phyloP scores from a whole-genome alignment of 805 yeast genomes.

The Myxozyma udenii region DNA sequence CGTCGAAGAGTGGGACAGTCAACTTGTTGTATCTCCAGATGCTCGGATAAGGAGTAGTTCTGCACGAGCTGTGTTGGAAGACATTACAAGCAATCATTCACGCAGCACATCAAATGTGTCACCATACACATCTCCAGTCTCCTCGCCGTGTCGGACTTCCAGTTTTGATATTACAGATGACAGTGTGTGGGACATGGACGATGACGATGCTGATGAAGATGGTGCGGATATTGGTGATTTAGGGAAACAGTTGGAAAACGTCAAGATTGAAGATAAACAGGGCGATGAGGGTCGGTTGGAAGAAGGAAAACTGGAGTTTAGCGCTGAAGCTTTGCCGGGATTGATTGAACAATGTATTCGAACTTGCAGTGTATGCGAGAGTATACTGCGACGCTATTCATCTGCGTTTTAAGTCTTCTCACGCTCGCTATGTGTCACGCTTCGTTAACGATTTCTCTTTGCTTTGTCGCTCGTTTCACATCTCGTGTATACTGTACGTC shows the following conservation, averaged over 20 bases:
- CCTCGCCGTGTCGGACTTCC: background rate
- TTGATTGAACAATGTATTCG: conserved; percentile 8
- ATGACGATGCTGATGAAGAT: background rate
- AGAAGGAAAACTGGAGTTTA: conserved; percentile 12
- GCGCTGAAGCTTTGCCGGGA: conserved; percentile 23
- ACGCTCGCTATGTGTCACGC: no score
- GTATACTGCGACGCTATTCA: no score
- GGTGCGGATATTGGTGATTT: background rate
- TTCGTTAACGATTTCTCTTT: no score
- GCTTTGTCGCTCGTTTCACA: no score
- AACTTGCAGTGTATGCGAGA: no score
- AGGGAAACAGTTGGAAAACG: background rate
- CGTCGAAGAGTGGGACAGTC: background rate
- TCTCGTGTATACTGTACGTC: no score
- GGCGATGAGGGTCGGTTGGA: background rate
- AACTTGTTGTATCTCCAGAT: background rate
- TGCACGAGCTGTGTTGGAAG: no score
- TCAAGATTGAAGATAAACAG: no score
- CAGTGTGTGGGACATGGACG: conserved; percentile 10
- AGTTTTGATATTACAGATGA: conserved; percentile 1
- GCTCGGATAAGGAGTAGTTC: background rate
- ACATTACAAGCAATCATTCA: background rate
- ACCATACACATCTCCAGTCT: background rate
- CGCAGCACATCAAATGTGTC: background rate
- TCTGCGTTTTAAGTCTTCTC: no score